Evolutionary conservation across 2,329 filamentous ascomycete genomes (phyloP), one percentile per base, ranked within the genome.

Genomic region (Mycogone perniciosa): DNA sequence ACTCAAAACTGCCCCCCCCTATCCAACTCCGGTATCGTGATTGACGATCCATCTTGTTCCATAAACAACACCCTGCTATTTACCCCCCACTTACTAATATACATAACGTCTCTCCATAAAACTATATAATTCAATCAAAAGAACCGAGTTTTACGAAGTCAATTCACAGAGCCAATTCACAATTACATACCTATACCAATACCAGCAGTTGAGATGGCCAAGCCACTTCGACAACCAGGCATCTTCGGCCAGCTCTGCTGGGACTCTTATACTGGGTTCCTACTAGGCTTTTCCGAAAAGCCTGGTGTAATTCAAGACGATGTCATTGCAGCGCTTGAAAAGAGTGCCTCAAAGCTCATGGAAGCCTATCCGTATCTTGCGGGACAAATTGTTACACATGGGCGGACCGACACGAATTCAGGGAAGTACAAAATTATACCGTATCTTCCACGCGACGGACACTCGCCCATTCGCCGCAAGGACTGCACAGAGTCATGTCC

Each of bases 211-310:
- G 20, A 20, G 20, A 38, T 38, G 35, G 8, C 35, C 5, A 7
- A 7, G 5, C 5, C 35, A 38, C 40, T 50, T n/a, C 47, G 47
- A 29, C 47, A 50, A 27, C 47, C 40, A 11, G 47, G 47, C 20
- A 44, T 50, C 31, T 50, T 50, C 27, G 47, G 47, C 40, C 47
- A 50, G 40, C 47, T 50, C 10, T 44, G 47, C 40, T 50, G 47
- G 47, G 47, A 50, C 11, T 44, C 47, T 7, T 50, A 50, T 40
- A 50, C 47, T 11, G 47, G 43, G 8, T 37, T 44, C 11, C 29
- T 50, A 30, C 30, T 50, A 1, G 47, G 47, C 2, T 50, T 50
- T 33, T 2, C 47, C 3, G 10, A 13, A 6, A n/a, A 6, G 35
- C 35, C n/a, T 6, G 35, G 35, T 20, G 35, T 38, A n/a, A 38